A percentile compares a stretch with the other conserved stretches of the same genome.
These are phyloP conservation scores for Amphirosellinia nigrospora DNA, from an alignment of 495 filamentous ascomycete species.

Conservation along the genomic window DNA sequence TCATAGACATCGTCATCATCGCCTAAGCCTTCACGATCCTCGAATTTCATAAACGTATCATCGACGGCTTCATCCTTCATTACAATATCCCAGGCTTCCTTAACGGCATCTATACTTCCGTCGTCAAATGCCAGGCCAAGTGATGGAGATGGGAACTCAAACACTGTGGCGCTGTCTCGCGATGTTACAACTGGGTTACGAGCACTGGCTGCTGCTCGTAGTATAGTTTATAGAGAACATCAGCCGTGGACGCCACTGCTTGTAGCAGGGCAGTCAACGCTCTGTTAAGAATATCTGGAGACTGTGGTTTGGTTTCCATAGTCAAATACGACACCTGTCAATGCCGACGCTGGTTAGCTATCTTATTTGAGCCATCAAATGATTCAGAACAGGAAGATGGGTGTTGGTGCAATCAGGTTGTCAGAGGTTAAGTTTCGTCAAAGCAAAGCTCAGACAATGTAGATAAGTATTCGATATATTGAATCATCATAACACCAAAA, in stretches of 20 bases:
- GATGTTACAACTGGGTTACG: conserved; percentile 31
- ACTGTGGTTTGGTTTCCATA: conserved; percentile 50
- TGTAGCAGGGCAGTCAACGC: conserved; percentile 63
- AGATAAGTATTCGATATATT: conserved; percentile 92
- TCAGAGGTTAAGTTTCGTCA: conserved; percentile 85
- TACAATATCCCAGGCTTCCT: conserved; percentile 67
- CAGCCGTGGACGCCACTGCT: conserved; percentile 40
- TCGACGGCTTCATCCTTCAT: conserved; percentile 58
- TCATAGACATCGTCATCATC: conserved; percentile 53
- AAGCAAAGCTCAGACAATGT: conserved; percentile 90
- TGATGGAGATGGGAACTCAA: conserved; percentile 59
- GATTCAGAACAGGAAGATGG: conserved; percentile 24
- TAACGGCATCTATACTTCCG: conserved; percentile 62
- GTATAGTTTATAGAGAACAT: conserved; percentile 63
- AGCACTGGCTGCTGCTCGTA: conserved; percentile 61
- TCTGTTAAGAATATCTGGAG: conserved; percentile 51
- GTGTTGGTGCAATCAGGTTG: conserved; percentile 71
- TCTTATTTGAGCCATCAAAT: conserved; percentile 22
- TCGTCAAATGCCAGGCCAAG: conserved; percentile 76
- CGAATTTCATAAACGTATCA: conserved; percentile 68
- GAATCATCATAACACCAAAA: conserved; percentile 73
- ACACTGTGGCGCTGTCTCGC: conserved; percentile 30
- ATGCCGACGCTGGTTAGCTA: conserved; percentile 51
- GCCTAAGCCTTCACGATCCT: conserved; percentile 56
- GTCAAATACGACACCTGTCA: conserved; percentile 72